Percentiles rank a stretch among this genome's conserved stretches.
Conservation (phyloP, 164 flowering plant species). For the Buxus sempervirens region DNA sequence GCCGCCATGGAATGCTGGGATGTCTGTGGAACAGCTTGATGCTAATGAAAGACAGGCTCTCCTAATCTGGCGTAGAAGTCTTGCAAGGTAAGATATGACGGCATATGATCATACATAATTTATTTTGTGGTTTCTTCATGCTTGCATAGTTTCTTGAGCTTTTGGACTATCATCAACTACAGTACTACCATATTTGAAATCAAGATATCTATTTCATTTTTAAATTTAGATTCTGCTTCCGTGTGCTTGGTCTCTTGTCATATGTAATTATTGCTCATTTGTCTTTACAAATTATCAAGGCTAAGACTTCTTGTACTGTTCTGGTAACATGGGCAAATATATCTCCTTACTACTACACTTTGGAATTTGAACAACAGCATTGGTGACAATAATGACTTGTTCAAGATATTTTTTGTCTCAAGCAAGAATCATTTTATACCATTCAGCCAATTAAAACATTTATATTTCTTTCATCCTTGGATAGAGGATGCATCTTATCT, state of each 20-base stretch:
- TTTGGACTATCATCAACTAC: background rate
- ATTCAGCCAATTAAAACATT: no score
- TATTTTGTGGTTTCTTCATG: background rate
- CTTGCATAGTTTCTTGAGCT: background rate
- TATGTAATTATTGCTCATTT: background rate
- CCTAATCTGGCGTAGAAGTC: slow-evolving; percentile 77
- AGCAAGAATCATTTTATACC: no score
- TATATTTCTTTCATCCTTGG: no score
- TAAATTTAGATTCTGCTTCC: background rate
- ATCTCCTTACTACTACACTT: background rate
- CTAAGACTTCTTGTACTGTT: background rate
- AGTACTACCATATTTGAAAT: background rate
- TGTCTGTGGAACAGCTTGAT: slow-evolving; percentile 87
- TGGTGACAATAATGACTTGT: no score
- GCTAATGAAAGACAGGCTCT: slow-evolving; percentile 72
- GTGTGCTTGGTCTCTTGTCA: background rate
- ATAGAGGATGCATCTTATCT: no score
- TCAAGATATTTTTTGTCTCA: no score
- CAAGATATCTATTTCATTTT: background rate
- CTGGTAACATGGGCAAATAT: background rate
- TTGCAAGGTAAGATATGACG: slow-evolving; percentile 58
- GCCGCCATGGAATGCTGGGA: slow-evolving; percentile 80
- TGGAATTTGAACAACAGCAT: no score
- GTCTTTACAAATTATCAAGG: background rate
- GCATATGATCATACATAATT: background rate